Base-by-base conservation (phyloP, 495 filamentous ascomycete genomes). In the Talaromyces ruber region DNA sequence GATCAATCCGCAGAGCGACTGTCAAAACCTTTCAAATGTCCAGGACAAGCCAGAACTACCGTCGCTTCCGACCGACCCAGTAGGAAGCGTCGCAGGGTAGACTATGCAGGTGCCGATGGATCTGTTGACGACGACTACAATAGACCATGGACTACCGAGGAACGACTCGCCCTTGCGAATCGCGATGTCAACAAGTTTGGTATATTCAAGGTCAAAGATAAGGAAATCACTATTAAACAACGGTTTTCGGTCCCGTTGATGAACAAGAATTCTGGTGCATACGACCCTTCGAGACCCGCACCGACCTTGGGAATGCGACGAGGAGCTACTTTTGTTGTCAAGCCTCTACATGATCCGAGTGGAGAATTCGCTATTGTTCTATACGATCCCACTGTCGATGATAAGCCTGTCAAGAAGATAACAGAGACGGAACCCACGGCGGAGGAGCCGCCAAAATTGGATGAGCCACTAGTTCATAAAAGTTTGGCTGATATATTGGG, bases 331-430 rank as follows among this genome's bases (percentile, higher is more conserved):
- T 97, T 98, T 72, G 81, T 96, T 12, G 91, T 92, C 22, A 96
- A 90, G 66, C 88, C 94, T 45, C 72, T 99, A 60, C 95, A 99
- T 70, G 94, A 99, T 67, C 94, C 94, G 0, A 90, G 88, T 68
- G 95, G 90, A 61, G 95, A 99, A 67, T 96, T 98, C 74, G 88
- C 94, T 1, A 98, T 99, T 66, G 94, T 99, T 6, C 74, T 99
- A 9, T 93, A 95, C 66, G 94, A 99, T 69, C 94, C 94, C 14
- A 99, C 94, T 0, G 76, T 98, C 37, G 94, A 99, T 67, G 92
- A 93, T 67, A 80, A 77, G 45, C 72, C 78, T 3, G 76, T 80
- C 14, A 71, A 70, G 1, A 75, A 79, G 39, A 80, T 84, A 65
- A 79, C 81, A 50, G 68, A 73, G n/a, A 82, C 85, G 65, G 73